A percentile compares a stretch with the other conserved stretches of the same genome.
These are phyloP conservation scores for Calonectria fujianensis DNA, from an alignment of 2,329 filamentous ascomycete species.

Conservation along the genomic window DNA sequence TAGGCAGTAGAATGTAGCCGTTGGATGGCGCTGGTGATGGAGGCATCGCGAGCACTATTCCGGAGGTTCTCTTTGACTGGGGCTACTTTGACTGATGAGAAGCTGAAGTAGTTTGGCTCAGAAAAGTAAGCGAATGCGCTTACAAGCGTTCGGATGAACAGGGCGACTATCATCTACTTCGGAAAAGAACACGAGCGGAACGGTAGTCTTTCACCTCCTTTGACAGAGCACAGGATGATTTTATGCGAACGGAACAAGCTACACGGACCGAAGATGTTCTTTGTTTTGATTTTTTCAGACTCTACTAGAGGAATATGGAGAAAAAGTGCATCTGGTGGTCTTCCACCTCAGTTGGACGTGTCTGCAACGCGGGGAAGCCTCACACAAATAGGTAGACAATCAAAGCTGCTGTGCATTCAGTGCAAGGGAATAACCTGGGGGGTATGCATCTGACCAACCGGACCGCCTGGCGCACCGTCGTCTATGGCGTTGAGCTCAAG, in stretches of 20 bases:
- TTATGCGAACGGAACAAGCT: slow-evolving; percentile 45
- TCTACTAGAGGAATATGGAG: slow-evolving; percentile 48
- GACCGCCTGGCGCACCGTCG: slow-evolving; percentile 49
- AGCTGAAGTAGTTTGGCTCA: slow-evolving; percentile 4
- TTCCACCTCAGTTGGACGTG: slow-evolving; percentile 40
- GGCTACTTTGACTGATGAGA: not conserved
- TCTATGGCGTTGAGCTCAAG: slow-evolving; percentile 48
- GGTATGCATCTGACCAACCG: slow-evolving; percentile 42
- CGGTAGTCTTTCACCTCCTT: slow-evolving; percentile 40
- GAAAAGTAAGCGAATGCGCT: slow-evolving; percentile 30
- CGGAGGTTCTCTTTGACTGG: slow-evolving; percentile 35
- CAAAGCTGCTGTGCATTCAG: slow-evolving; percentile 48
- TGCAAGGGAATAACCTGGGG: slow-evolving; percentile 26
- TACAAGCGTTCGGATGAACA: slow-evolving; percentile 28
- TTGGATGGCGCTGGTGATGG: slow-evolving; percentile 68
- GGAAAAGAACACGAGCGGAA: slow-evolving; percentile 40
- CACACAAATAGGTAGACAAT: slow-evolving; percentile 56
- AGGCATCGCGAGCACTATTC: slow-evolving; percentile 63
- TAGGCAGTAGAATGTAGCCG: slow-evolving; percentile 43
- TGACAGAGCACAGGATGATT: slow-evolving; percentile 50
- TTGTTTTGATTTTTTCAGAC: slow-evolving; percentile 54
- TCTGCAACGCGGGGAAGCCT: slow-evolving; percentile 50
- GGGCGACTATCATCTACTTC: slow-evolving; percentile 19
- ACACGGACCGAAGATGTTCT: slow-evolving; percentile 42
- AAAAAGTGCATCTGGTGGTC: slow-evolving; percentile 40